phyloP scores from a whole-genome alignment of 805 yeast species.

The Nakazawaea laoshanensis region DNA sequence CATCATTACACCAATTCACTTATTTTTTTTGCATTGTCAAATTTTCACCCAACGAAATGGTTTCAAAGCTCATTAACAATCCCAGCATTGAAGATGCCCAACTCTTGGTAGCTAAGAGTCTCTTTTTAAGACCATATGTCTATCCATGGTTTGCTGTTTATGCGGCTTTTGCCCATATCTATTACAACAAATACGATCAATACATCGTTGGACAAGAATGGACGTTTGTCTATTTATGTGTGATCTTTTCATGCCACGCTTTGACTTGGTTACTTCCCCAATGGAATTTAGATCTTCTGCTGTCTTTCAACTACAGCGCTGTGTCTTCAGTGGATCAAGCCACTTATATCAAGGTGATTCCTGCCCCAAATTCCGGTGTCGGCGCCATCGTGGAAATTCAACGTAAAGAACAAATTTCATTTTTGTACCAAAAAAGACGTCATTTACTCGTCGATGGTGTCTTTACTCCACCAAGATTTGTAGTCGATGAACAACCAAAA shows the following conservation, averaged over 20 bases:
- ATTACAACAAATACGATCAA: constrained; percentile 60
- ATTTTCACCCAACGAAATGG: constrained; percentile 3
- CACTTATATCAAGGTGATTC: constrained; percentile 62
- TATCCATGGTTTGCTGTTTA: constrained; percentile 77
- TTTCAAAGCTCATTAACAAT: constrained; percentile 45
- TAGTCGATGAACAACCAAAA: constrained; percentile 52
- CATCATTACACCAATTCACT: no score
- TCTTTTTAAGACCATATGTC: constrained; percentile 61
- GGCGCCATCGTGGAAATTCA: constrained; percentile 67
- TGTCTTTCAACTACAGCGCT: constrained; percentile 56
- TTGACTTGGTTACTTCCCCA: constrained; percentile 85
- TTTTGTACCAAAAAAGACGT: constrained; percentile 87
- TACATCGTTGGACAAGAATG: constrained; percentile 89
- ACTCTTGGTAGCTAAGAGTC: constrained; percentile 62
- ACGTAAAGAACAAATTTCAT: constrained; percentile 55
- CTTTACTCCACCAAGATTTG: constrained; percentile 79
- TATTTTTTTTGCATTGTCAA: neutral
- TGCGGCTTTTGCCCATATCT: constrained; percentile 63
- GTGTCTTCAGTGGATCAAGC: constrained; percentile 56
- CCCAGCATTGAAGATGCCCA: constrained; percentile 66
- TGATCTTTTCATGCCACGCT: constrained; percentile 64
- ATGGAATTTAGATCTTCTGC: constrained; percentile 74
- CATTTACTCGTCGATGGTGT: constrained; percentile 55
- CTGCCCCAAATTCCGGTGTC: constrained; percentile 80
- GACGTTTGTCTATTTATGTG: constrained; percentile 83